Percentiles rank a stretch among this genome's conserved stretches.
Conservation (phyloP, 495 filamentous ascomycete species). For the Xylaria flabelliformis region DNA sequence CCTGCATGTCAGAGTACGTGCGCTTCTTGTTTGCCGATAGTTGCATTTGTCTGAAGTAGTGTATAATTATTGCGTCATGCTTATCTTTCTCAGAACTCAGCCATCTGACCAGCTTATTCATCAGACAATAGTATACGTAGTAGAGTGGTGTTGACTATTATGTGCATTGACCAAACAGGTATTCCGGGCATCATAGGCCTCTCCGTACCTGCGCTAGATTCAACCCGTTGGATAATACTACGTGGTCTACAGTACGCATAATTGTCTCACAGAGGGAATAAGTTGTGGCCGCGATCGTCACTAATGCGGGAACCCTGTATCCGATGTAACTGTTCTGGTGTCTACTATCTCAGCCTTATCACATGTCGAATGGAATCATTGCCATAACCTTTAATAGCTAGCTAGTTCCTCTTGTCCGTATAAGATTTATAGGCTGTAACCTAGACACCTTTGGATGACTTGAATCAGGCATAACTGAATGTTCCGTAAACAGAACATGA, state of each 20-base stretch:
- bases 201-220: not conserved
- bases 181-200: not conserved
- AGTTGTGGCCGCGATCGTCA: not conserved
- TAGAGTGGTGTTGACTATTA: not conserved
- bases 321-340: not conserved
- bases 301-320: slow-evolving; percentile 18
- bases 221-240: not conserved
- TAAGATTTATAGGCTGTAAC: not conserved
- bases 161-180: not conserved
- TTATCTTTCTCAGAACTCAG: not conserved
- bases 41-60: not conserved
- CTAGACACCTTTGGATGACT: not conserved
- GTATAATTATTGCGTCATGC: not conserved
- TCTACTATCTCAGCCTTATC: not conserved
- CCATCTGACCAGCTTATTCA: not conserved
- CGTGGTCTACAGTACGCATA: not conserved
- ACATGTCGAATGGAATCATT: not conserved
- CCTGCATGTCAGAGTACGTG: not conserved
- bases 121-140: not conserved
- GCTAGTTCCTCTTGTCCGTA: not conserved
- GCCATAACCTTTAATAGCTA: not conserved
- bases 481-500: not conserved
- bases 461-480: not conserved
- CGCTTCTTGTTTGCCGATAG: not conserved
- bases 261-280: not conserved